Percentiles rank a stretch among this genome's conserved stretches.
Conservation (phyloP, 1,284 basidiomycete genomes). For the Apiotrichum veenhuisii region DNA sequence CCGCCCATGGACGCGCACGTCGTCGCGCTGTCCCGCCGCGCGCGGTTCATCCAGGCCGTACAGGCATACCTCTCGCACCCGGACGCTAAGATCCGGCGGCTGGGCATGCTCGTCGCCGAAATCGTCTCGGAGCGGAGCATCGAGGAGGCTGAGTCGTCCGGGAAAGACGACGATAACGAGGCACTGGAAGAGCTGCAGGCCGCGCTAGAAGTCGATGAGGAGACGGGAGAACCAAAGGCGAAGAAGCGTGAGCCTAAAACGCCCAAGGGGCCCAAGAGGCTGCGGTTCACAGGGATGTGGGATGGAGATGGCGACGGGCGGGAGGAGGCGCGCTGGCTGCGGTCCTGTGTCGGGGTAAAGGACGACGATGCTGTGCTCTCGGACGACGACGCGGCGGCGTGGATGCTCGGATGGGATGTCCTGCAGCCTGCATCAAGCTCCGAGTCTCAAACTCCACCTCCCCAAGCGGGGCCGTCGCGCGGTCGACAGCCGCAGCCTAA, state of each 20-base stretch:
- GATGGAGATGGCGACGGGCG: conserved; percentile 68
- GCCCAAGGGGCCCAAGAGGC: conserved; percentile 54
- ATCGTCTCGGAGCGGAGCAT: conserved; percentile 49
- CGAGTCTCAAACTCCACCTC: not conserved
- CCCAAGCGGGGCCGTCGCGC: not conserved
- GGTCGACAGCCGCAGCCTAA: not conserved
- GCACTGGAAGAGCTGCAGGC: conserved; percentile 43
- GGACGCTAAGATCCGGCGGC: conserved; percentile 71
- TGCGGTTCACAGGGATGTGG: conserved; percentile 74
- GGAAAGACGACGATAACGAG: conserved; percentile 17
- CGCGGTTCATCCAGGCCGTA: conserved; percentile 68
- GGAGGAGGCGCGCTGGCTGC: conserved; percentile 61
- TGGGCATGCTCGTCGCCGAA: conserved; percentile 92
- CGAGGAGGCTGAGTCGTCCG: conserved; percentile 5
- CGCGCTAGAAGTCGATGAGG: conserved; percentile 39
- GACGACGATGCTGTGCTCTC: conserved; percentile 54
- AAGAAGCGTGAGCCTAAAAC: conserved; percentile 2
- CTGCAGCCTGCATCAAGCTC: not conserved
- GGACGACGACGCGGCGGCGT: conserved; percentile 7
- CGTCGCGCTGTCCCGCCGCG: conserved; percentile 52
- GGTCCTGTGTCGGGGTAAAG: conserved; percentile 55
- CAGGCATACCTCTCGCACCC: conserved; percentile 73
- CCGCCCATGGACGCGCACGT: conserved; percentile 53
- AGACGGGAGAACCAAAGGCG: conserved; percentile 11
- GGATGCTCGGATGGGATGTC: conserved; percentile 39